These are phyloP conservation scores for Lodderomyces oxycetoniae DNA, from an alignment of 1,139 yeast genomes.

Conservation along the genomic window DNA sequence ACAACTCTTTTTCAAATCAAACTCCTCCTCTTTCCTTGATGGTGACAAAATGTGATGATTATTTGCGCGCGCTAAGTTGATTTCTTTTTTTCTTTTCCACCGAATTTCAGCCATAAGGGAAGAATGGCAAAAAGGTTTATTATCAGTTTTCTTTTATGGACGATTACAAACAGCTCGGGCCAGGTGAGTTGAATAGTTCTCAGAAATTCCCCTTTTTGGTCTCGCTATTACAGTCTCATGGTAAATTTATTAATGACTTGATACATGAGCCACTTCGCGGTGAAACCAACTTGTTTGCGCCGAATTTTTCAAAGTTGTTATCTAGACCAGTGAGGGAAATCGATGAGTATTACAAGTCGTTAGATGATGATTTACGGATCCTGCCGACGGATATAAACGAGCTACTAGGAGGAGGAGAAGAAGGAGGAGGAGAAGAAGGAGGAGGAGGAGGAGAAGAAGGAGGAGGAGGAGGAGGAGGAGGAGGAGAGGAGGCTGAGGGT, in stretches of 20 bases:
- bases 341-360: slow-evolving; percentile 26
- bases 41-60: too few species aligned
- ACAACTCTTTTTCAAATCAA: too few species aligned
- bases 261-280: slow-evolving; percentile 13
- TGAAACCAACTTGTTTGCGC: not conserved
- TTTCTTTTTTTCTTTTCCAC: not conserved
- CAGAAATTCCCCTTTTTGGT: slow-evolving; percentile 17
- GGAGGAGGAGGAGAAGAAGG: slow-evolving; percentile 21
- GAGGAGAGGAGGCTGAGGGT: slow-evolving; percentile 62
- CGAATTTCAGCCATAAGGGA: not conserved
- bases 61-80: too few species aligned
- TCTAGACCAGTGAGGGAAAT: slow-evolving; percentile 48
- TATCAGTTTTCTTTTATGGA: slow-evolving; percentile 18
- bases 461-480: slow-evolving; percentile 26
- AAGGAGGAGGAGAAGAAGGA: slow-evolving; percentile 63
- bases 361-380: slow-evolving; percentile 8
- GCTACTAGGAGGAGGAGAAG: slow-evolving; percentile 8
- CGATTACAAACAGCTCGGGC: slow-evolving; percentile 23
- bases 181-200: slow-evolving; percentile 13
- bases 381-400: slow-evolving; percentile 10
- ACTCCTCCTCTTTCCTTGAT: too few species aligned
- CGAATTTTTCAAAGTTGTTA: slow-evolving; percentile 30
- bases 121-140: not conserved
- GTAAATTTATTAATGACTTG: slow-evolving; percentile 24
- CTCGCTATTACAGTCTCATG: slow-evolving; percentile 16